Percentiles rank a stretch among this genome's conserved stretches.
phyloP scores from a whole-genome alignment of 192 early-diverging fungal genomes.

The Diversispora eburnea region DNA sequence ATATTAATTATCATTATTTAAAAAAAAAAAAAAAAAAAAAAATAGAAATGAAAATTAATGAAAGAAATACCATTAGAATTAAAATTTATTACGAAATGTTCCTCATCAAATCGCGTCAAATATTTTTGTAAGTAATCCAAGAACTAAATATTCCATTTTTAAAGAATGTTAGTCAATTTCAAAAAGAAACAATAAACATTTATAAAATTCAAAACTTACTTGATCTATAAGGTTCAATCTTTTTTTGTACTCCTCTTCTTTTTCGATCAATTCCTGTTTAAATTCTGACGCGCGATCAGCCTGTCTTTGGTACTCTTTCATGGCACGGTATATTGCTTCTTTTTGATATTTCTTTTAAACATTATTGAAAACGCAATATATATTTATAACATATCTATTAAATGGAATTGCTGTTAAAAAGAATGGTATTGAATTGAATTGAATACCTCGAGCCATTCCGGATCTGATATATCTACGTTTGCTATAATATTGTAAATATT shows the following conservation, averaged over 20 bases:
- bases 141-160: background rate
- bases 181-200: background rate
- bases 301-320: slow-evolving; percentile 4
- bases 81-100: background rate
- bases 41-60: background rate
- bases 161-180: background rate
- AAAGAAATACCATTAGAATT: slow-evolving; percentile 1
- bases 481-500: background rate
- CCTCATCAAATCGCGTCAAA: background rate
- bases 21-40: background rate
- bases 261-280: background rate
- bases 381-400: background rate
- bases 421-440: background rate
- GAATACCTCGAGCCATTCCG: slow-evolving; percentile 14
- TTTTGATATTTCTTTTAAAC: slow-evolving; percentile 8
- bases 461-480: slow-evolving; percentile 15
- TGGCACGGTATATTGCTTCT: slow-evolving; percentile 5
- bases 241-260: background rate
- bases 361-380: background rate
- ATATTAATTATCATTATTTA: background rate
- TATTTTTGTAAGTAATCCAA: background rate
- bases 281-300: background rate
- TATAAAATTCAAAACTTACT: background rate
- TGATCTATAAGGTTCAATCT: background rate
- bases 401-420: no score